Evolutionary conservation across 495 filamentous ascomycete genomes (phyloP), one percentile per base, ranked within the genome.

Genomic region (Xylona heveae): DNA sequence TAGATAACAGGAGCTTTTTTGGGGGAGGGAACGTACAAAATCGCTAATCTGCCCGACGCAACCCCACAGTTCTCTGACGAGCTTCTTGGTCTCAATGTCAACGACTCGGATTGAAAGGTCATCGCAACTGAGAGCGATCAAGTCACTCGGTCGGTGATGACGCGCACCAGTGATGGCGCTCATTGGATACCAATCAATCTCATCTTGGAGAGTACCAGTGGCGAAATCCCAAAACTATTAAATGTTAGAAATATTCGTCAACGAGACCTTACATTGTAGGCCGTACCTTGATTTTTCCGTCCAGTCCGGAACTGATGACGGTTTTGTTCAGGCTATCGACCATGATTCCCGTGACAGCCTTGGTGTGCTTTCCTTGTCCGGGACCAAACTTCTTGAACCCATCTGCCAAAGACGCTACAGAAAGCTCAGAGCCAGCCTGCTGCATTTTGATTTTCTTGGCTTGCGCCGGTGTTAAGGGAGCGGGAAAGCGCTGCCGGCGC

Each of bases 11-110:
- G 7, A 22, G n/a, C n/a, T n/a, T n/a, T n/a, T n/a, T 38, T 18
- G 13, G 24, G 9, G 19, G 33, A 30, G 5, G 38, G 24, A 13
- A 39, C 36, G 36, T 13, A 38, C 36, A 42, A 85, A 79, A 48
- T 91, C 80, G 44, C 74, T 81, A 38, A 91, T 74, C 32, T 68
- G 68, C 13, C 68, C 74, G n/a, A 68, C 61, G 34, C 74, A 81
- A 9, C 81, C 83, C 81, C 80, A 88, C 23, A 99, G 68, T 49
- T 95, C 88, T 55, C 88, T 68, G 27, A 95, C 77, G 5, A 85
- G 66, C 45, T 75, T 82, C 40, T 74, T 75, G 1, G 90, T 95
- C 47, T 83, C 80, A 21, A 84, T 67, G 45, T 99, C 88, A 18
- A 95, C 69, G 5, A 95, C 66, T 12, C 85, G 68, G 24, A 99